phyloP scores from a whole-genome alignment of 1,284 basidiomycete species.

The Heterobasidion irregulare region DNA sequence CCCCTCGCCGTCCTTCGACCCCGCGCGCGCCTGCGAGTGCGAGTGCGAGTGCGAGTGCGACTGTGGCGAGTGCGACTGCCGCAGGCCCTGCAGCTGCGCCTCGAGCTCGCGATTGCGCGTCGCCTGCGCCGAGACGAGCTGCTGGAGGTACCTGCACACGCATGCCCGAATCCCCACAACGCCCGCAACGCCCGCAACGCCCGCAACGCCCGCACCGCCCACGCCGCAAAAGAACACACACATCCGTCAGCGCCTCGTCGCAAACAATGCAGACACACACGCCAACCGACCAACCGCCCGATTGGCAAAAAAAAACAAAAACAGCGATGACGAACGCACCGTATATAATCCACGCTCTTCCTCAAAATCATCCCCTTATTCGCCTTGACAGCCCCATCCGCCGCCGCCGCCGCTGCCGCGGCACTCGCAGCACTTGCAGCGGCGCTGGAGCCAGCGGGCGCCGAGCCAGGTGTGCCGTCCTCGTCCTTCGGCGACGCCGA shows the following conservation, averaged over 20 bases:
- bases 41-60: conserved; percentile 1
- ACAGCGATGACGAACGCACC: conserved; percentile 27
- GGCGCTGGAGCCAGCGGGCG: neutral
- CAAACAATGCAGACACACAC: too few species aligned
- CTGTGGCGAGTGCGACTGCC: conserved; percentile 2
- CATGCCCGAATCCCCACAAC: neutral
- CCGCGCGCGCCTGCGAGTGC: conserved; percentile 15
- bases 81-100: conserved; percentile 33
- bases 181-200: neutral
- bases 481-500: conserved; percentile 13
- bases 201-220: too few species aligned
- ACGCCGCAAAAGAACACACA: too few species aligned
- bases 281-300: too few species aligned
- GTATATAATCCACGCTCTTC: conserved; percentile 85
- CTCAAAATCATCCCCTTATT: conserved; percentile 87
- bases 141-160: conserved; percentile 74
- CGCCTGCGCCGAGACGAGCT: conserved; percentile 72
- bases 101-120: conserved; percentile 72
- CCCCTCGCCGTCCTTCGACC: neutral
- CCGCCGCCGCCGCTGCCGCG: conserved; percentile 11
- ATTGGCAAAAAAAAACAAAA: neutral
- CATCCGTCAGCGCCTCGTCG: too few species aligned
- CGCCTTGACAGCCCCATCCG: conserved; percentile 54
- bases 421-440: conserved; percentile 9
- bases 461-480: neutral